phyloP scores from a whole-genome alignment of 352 stramenopile species.

The Ophiocytium majus region DNA sequence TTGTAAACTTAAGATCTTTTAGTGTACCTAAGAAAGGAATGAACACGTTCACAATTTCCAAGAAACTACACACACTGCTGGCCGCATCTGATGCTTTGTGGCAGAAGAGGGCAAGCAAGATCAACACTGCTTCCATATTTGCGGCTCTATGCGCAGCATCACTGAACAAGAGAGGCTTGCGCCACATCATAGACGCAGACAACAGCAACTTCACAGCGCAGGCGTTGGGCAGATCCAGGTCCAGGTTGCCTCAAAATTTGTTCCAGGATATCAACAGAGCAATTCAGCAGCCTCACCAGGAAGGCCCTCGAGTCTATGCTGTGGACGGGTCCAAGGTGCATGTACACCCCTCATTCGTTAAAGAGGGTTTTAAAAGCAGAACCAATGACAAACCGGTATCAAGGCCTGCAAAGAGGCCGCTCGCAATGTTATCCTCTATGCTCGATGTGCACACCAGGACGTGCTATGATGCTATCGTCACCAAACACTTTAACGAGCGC shows the following conservation, averaged over 20 bases:
- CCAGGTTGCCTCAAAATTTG: not conserved
- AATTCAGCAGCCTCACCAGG: not conserved
- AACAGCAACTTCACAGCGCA: not conserved
- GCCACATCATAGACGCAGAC: not conserved
- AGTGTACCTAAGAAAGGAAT: not conserved
- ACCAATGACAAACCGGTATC: conserved; percentile 26
- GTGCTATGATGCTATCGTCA: conserved; percentile 18
- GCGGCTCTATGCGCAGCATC: not conserved
- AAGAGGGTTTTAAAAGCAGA: conserved; percentile 15
- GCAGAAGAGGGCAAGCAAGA: not conserved
- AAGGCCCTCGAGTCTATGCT: conserved; percentile 21
- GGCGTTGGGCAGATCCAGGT: not conserved
- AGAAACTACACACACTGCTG: not conserved
- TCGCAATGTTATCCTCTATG: conserved; percentile 28
- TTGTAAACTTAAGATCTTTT: not conserved
- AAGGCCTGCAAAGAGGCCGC: conserved; percentile 11
- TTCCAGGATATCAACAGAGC: conserved; percentile 6
- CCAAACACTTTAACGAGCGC: conserved; percentile 29
- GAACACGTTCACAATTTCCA: not conserved
- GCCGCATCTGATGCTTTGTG: not conserved
- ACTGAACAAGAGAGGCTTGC: not conserved
- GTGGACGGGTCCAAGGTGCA: conserved; percentile 31
- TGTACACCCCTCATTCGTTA: conserved; percentile 18
- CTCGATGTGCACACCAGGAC: conserved; percentile 22
- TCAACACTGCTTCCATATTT: conserved; percentile 4